Base-by-base conservation (phyloP, 805 yeast genomes). In the Dipodascus albidus region DNA sequence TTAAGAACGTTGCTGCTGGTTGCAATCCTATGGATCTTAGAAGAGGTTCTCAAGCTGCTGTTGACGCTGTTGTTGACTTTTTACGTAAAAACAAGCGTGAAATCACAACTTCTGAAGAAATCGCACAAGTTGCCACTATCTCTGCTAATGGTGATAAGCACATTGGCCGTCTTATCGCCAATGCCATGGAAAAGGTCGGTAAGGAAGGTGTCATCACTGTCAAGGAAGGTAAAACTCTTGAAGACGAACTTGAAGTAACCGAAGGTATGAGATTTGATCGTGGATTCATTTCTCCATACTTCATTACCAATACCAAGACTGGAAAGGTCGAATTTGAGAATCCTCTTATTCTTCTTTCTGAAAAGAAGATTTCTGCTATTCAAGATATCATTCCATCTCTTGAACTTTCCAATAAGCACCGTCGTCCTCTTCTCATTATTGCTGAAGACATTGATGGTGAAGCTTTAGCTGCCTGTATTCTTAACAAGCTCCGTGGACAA, bases 241-340 rank as follows among this genome's bases (percentile, higher is more conserved):
- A 87, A 70, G 99, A 91, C 70, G 96, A 88, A 71, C 81, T 91
- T 63, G 97, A 90, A 74, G 95, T 91, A 57, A 93, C 90, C 59
- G 97, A 91, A 76, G 99, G 99, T 74, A 88, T 91, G 96, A 83
- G 90, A 74, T 91, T 93, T 68, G 96, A 89, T 75, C 87, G 98
- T 67, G 98, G 98, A 63, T 93, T 80, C 79, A 87, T 91, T 67
- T 87, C 96, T 48, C 97, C 98, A 50, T 90, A 93, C 77, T 91
- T 91, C 72, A 88, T 90, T 72, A 88, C 96, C 62, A 89, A 90
- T 70, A 79, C 96, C 67, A 93, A 89, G 76, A 60, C 74, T 53
- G 96, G 93, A 66, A 93, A 91, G 76, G 95, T 87, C 55, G 97
- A 90, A 74, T 86, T 91, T 60, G 96, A 88, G 74, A 87, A 86